A percentile compares a stretch with the other conserved stretches of the same genome.
These are phyloP conservation scores for Kuraishia ogatae DNA, from an alignment of 805 yeast genomes.

Conservation along the genomic window DNA sequence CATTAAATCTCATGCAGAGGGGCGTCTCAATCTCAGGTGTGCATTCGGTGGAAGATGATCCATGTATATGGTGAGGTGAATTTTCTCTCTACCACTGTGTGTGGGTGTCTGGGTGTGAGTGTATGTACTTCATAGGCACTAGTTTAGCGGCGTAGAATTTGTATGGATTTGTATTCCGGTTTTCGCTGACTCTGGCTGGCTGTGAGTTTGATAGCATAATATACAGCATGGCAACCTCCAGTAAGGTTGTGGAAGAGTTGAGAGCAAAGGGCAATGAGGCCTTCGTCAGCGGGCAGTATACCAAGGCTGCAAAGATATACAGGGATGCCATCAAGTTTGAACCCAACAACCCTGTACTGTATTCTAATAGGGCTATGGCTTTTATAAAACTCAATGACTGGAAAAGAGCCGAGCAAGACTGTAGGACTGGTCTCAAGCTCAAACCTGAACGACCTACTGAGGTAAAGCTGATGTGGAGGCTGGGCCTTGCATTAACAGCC, in stretches of 20 bases:
- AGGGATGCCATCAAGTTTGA: slow-evolving; percentile 39
- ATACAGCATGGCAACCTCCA: neutral
- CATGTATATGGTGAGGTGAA: no score
- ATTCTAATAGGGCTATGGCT: slow-evolving; percentile 67
- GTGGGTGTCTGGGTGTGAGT: no score
- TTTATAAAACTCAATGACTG: slow-evolving; percentile 42
- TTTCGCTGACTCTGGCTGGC: no score
- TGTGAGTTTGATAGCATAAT: neutral
- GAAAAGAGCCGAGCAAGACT: slow-evolving; percentile 38
- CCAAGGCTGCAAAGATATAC: slow-evolving; percentile 44
- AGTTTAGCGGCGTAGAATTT: no score
- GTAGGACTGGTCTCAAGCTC: slow-evolving; percentile 36
- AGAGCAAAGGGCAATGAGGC: slow-evolving; percentile 44
- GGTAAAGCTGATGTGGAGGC: slow-evolving; percentile 45
- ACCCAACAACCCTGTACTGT: slow-evolving; percentile 43
- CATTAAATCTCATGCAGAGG: no score
- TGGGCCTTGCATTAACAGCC: slow-evolving; percentile 30
- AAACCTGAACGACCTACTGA: slow-evolving; percentile 19
- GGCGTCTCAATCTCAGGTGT: no score
- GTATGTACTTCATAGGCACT: no score
- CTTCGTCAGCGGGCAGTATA: slow-evolving; percentile 34
- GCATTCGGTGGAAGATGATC: no score
- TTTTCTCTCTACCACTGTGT: no score
- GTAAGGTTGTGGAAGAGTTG: slow-evolving; percentile 16
- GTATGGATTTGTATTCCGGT: no score